Percentiles rank a stretch among this genome's conserved stretches.
Evolutionary conservation across 495 filamentous ascomycete species (phyloP).

Genomic region (Trichoderma orchidacearum): DNA sequence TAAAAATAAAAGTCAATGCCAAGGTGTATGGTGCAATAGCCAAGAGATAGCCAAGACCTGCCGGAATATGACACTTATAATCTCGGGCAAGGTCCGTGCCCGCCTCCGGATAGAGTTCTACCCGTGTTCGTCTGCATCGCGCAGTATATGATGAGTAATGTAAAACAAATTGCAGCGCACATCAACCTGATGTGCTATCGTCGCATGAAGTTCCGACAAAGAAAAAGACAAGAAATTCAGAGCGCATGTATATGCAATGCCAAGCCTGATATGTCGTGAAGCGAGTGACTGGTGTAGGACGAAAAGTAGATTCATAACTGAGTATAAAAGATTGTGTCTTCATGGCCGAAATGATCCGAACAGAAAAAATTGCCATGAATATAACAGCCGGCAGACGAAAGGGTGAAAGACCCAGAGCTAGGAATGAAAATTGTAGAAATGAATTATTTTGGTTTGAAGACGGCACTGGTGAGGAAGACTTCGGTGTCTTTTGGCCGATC

Average conservation of each 20-base stretch:
- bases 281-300: not conserved
- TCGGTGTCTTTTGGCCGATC: conserved; percentile 8
- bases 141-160: not conserved
- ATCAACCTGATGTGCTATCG: not conserved
- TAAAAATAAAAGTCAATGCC: not conserved
- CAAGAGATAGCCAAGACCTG: too few relatives aligned
- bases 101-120: too few relatives aligned
- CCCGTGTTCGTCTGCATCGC: too few relatives aligned
- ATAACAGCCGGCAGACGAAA: not conserved
- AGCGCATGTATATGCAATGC: not conserved
- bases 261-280: not conserved
- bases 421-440: not conserved
- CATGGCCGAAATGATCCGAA: not conserved
- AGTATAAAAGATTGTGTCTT: not conserved
- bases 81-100: too few relatives aligned
- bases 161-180: not conserved
- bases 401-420: not conserved
- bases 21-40: too few relatives aligned
- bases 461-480: conserved; percentile 28
- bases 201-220: not conserved
- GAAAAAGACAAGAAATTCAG: not conserved
- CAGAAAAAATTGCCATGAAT: not conserved
- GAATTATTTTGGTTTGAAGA: conserved; percentile 20
- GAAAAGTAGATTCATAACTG: not conserved
- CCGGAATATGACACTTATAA: too few relatives aligned